Conservation (phyloP, 306 rosid genomes). For the Cucumis melo region DNA sequence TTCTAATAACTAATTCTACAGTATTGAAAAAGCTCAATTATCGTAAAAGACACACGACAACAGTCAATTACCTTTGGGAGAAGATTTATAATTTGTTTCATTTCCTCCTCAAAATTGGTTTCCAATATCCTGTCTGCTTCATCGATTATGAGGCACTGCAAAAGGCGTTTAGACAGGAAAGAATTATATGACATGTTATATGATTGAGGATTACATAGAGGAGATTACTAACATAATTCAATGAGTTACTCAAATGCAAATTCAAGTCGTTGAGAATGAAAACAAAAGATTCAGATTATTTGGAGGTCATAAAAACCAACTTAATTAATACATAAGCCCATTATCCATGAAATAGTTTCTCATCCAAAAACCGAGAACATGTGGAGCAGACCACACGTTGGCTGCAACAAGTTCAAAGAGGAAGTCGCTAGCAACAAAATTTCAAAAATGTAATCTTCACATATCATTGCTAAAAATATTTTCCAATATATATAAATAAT, state of each 20-base stretch:
- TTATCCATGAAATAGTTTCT: background rate
- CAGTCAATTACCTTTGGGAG: conserved; percentile 60
- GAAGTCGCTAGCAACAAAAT: background rate
- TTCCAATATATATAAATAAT: background rate
- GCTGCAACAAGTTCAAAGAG: background rate
- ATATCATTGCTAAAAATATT: background rate
- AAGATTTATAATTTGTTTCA: conserved; percentile 70
- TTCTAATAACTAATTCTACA: background rate
- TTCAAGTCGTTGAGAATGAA: background rate
- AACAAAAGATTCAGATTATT: background rate
- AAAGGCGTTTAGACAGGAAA: background rate
- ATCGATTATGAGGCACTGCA: conserved; percentile 80
- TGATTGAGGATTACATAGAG: background rate
- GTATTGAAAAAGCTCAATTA: background rate
- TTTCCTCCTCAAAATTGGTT: conserved; percentile 92
- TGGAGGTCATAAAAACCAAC: background rate
- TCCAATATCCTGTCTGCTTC: conserved; percentile 98
- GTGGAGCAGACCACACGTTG: background rate
- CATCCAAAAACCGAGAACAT: background rate
- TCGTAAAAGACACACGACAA: background rate
- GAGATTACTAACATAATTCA: background rate
- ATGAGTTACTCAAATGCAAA: background rate
- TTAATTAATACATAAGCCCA: background rate
- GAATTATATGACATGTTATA: background rate
- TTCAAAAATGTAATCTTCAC: background rate